Percentiles rank a stretch among this genome's conserved stretches.
Conservation (phyloP, 75 land plant genomes). For the Selaginella moellendorffii region DNA sequence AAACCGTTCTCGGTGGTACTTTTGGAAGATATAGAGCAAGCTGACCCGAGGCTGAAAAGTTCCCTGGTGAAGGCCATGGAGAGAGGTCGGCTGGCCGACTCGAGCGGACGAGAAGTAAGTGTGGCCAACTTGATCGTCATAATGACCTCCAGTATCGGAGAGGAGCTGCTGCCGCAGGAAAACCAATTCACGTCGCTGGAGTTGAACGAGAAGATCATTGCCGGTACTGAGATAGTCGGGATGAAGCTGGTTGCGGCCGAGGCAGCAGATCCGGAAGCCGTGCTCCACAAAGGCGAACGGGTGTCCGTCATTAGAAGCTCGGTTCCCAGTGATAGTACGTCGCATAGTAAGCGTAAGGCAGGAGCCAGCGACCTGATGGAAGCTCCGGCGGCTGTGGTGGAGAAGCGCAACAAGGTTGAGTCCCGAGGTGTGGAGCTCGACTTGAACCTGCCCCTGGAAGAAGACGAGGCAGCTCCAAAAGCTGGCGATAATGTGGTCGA, state of each 20-base stretch:
- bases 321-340: slow-evolving; percentile 15
- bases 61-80: slow-evolving; percentile 54
- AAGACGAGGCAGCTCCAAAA: slow-evolving; percentile 15
- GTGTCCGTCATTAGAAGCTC: slow-evolving; percentile 7
- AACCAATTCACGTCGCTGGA: slow-evolving; percentile 17
- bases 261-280: background rate
- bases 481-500: background rate
- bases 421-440: slow-evolving; percentile 30
- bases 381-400: slow-evolving; percentile 14
- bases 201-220: slow-evolving; percentile 19
- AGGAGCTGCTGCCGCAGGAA: background rate
- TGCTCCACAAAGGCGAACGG: background rate
- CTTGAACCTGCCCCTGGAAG: slow-evolving; percentile 44
- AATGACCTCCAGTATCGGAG: slow-evolving; percentile 39
- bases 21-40: slow-evolving; percentile 68
- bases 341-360: slow-evolving; percentile 33
- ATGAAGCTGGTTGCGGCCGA: slow-evolving; percentile 24
- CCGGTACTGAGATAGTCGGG: slow-evolving; percentile 1
- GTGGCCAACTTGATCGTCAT: slow-evolving; percentile 58
- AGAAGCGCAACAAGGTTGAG: slow-evolving; percentile 1
- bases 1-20: slow-evolving; percentile 58
- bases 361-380: slow-evolving; percentile 31
- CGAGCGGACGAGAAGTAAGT: slow-evolving; percentile 62
- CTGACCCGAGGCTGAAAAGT: slow-evolving; percentile 36
- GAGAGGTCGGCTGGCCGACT: slow-evolving; percentile 57